phyloP scores from a whole-genome alignment of 345 rosid genomes.

The Adansonia digitata region DNA sequence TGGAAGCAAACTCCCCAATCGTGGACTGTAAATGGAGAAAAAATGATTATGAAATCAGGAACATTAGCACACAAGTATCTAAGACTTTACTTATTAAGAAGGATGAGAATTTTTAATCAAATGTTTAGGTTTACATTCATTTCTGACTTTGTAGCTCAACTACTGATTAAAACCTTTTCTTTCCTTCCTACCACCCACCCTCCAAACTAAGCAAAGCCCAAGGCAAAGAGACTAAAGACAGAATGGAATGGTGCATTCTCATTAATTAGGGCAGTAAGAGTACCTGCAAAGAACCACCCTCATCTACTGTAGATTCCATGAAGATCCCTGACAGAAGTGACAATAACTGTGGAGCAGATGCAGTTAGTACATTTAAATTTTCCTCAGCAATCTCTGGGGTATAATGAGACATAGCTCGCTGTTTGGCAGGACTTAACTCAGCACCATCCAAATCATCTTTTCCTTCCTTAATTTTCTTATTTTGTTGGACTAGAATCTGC shows the following conservation, averaged over 20 bases:
- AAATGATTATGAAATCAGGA: not conserved
- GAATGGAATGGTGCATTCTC: constrained; percentile 2
- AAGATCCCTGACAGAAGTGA: constrained; percentile 56
- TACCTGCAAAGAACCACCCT: constrained; percentile 95
- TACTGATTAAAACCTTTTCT: not conserved
- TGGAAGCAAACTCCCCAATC: constrained; percentile 68
- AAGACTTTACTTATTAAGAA: not conserved
- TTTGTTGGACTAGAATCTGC: constrained; percentile 48
- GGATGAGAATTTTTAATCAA: not conserved
- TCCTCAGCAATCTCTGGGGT: constrained; percentile 44
- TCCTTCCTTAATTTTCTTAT: constrained; percentile 48
- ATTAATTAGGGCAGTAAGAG: not conserved
- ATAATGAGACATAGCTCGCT: constrained; percentile 50
- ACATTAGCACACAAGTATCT: not conserved
- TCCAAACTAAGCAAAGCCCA: not conserved
- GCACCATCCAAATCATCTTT: constrained; percentile 25
- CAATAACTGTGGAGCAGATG: constrained; percentile 58
- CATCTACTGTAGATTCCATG: constrained; percentile 66
- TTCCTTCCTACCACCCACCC: not conserved
- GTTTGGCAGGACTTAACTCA: constrained; percentile 42
- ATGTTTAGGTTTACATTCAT: not conserved
- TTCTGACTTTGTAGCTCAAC: not conserved
- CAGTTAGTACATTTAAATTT: constrained; percentile 55
- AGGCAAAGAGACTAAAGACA: not conserved
- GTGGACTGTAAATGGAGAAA: constrained; percentile 51